A percentile compares a stretch with the other conserved stretches of the same genome.
Conservation (phyloP, 805 yeast genomes). For the Brettanomyces anomalus region DNA sequence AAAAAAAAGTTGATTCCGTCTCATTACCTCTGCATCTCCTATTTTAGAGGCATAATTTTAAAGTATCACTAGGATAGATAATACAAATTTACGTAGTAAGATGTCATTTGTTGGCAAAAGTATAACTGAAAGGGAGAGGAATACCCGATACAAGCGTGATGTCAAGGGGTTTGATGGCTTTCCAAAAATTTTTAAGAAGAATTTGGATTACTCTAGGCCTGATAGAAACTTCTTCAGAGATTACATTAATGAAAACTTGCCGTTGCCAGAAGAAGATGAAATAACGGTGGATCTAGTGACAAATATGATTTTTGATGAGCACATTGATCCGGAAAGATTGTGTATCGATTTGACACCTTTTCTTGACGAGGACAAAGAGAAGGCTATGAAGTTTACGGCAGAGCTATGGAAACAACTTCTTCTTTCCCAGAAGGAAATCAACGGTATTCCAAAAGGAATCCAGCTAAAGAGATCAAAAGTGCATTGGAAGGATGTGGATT, state of each 20-base stretch:
- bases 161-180: no score
- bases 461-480: slow-evolving; percentile 14
- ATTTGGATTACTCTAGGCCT: slow-evolving; percentile 31
- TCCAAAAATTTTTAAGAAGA: no score
- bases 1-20: no score
- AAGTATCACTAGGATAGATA: no score
- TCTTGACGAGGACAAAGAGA: slow-evolving; percentile 29
- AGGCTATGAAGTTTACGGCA: slow-evolving; percentile 29
- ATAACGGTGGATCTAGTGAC: slow-evolving; percentile 34
- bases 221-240: slow-evolving; percentile 32
- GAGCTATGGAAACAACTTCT: slow-evolving; percentile 36
- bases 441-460: slow-evolving; percentile 34
- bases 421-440: slow-evolving; percentile 33
- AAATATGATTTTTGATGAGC: slow-evolving; percentile 31
- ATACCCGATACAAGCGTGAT: no score
- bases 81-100: no score
- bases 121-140: no score
- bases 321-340: slow-evolving; percentile 32
- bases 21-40: no score
- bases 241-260: slow-evolving; percentile 28
- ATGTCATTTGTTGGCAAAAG: no score
- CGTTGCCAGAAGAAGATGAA: slow-evolving; percentile 43
- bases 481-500: no score
- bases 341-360: slow-evolving; percentile 37
- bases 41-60: no score